phyloP scores from a whole-genome alignment of 2,329 filamentous ascomycete species.

The Leptographium lundbergii region DNA sequence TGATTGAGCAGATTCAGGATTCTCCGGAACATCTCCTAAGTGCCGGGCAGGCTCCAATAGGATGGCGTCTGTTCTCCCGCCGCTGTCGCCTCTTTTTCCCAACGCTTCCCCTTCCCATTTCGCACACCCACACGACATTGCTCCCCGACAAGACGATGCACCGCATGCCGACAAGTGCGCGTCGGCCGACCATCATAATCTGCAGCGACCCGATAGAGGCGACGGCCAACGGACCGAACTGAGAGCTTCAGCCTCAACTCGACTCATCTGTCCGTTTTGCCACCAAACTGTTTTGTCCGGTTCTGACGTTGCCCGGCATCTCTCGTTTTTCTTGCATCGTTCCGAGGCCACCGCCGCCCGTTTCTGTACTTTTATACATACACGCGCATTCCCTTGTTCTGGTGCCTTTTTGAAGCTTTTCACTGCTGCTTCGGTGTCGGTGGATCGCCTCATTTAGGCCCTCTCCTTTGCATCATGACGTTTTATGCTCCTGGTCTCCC shows the following conservation, averaged over 20 bases:
- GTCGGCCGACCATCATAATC: not conserved
- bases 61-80: constrained; percentile 1
- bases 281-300: not conserved
- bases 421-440: not conserved
- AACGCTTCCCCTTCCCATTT: not conserved
- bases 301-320: not conserved
- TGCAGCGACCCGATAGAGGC: not conserved
- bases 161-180: constrained; percentile 1
- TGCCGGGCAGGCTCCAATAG: not conserved
- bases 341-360: not conserved
- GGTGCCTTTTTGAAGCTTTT: not conserved
- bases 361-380: not conserved
- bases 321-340: not conserved
- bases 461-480: not conserved
- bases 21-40: not conserved
- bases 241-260: not conserved
- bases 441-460: not conserved
- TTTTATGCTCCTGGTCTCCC: constrained; percentile 8
- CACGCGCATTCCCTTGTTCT: not conserved
- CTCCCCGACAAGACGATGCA: not conserved
- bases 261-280: not conserved
- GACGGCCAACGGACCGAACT: not conserved
- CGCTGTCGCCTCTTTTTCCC: not conserved
- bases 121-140: not conserved
- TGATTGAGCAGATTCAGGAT: not conserved